Percentiles rank a stretch among this genome's conserved stretches.
Evolutionary conservation across 441 rosid species (phyloP).

Genomic region (Daphne laureola): DNA sequence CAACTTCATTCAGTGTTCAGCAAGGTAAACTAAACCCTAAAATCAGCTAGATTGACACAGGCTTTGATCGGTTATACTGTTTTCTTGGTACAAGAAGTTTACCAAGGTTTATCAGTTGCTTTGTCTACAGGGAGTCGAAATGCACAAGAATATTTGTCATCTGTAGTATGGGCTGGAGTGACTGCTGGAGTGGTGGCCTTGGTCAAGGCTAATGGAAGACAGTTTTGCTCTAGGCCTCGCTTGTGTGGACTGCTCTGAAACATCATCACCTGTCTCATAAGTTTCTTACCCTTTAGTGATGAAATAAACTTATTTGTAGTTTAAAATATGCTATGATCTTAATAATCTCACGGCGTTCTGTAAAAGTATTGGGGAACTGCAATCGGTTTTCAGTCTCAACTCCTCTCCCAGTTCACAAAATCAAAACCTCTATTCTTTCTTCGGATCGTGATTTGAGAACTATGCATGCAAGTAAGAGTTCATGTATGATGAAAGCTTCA

Average conservation of each 20-base stretch:
- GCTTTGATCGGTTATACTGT: background rate
- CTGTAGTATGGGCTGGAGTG: slow-evolving; percentile 81
- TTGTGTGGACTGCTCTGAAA: slow-evolving; percentile 62
- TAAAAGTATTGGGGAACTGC: too few species aligned
- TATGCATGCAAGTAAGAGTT: too few species aligned
- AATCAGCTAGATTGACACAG: background rate
- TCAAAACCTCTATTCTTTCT: too few species aligned
- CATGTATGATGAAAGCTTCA: too few species aligned
- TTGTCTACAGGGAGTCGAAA: slow-evolving; percentile 52
- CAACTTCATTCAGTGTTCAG: slow-evolving; percentile 69
- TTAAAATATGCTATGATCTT: too few species aligned
- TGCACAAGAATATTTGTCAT: slow-evolving; percentile 56
- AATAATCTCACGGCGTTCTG: too few species aligned
- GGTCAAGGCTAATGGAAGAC: slow-evolving; percentile 77
- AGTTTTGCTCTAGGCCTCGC: slow-evolving; percentile 88
- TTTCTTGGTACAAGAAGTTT: background rate
- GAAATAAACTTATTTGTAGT: too few species aligned
- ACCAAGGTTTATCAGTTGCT: background rate
- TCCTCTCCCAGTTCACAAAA: too few species aligned
- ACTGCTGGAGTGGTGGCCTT: slow-evolving; percentile 81
- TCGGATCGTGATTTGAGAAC: too few species aligned
- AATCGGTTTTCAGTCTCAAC: too few species aligned
- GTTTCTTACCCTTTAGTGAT: too few species aligned
- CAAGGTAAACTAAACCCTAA: slow-evolving; percentile 43
- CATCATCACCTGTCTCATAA: background rate